Base-by-base conservation (phyloP, 2,329 filamentous ascomycete genomes). In the Colletotrichum sp. region DNA sequence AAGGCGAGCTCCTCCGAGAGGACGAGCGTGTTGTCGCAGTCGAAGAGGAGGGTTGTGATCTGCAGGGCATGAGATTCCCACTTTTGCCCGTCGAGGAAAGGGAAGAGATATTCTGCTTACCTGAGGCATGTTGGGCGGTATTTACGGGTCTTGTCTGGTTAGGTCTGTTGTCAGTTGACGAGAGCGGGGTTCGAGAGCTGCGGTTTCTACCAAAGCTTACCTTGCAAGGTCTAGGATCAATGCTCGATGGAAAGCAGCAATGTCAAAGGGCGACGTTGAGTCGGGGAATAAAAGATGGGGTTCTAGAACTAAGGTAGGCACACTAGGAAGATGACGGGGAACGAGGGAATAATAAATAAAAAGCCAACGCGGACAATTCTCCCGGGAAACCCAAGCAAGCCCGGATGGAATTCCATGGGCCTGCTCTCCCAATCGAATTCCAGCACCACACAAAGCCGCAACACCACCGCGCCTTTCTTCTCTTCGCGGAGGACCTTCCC, bases 1-100 rank as follows among this genome's bases (percentile, higher is more conserved):
- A 98, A 98, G 83, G 96, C 96, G 80, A 98, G 91, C 82, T 95
- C 93, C 89, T 98, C 96, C 71, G 95, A 98, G 81, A 97, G 92
- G 84, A 97, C 95, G 84, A 98, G 95, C 78, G 96, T 98, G 91
- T 98, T 98, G 91, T 98, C 91, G 86, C 91, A 93, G 85, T 95
- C 94, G 85, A 95, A 94, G 80, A 95, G 90, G 82, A 95, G 88
- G 78, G 93, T 91, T 72, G 89, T 94, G 86, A 95, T 93, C 90
- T 92, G 10, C 65, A 21, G 6, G 8, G 15, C 8, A 39, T 59
- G 15, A 59, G 24, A 59, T 24, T 34, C 59, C 59, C 10, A 32
- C 30, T 63, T 32, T 24, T 30, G 57, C 10, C 26, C 21, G 44
- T 13, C n/a, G n/a, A 24, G 52, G 10, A 49, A 8, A 26, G 49